phyloP scores from a whole-genome alignment of 2,329 filamentous ascomycete genomes.

The Nannizziopsis barbatae region DNA sequence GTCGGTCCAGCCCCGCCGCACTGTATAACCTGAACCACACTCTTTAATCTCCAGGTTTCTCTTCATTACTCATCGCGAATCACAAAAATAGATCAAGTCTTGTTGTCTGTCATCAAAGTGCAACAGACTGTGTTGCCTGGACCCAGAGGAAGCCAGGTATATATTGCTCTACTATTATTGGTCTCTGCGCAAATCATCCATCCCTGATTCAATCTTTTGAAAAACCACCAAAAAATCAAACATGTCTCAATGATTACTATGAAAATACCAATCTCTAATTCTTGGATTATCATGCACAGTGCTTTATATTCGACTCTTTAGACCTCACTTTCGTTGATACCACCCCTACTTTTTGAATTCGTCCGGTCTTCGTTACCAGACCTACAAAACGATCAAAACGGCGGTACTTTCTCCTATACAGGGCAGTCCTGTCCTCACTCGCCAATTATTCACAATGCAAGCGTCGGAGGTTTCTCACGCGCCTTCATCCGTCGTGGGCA shows the following conservation, averaged over 20 bases:
- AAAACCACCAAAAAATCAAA: neutral
- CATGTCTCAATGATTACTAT: neutral
- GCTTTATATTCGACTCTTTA: neutral
- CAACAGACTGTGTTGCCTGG: neutral
- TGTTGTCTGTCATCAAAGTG: neutral
- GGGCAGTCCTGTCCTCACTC: slow-evolving; percentile 74
- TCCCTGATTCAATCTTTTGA: neutral
- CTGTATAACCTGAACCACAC: neutral
- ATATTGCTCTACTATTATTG: neutral
- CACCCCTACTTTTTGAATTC: neutral
- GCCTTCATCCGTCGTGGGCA: slow-evolving; percentile 43
- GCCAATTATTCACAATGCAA: slow-evolving; percentile 84
- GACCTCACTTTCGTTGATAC: neutral
- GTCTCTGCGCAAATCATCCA: neutral
- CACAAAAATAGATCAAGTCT: neutral
- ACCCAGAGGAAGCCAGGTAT: neutral
- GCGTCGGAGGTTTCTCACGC: slow-evolving; percentile 58
- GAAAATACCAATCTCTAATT: neutral
- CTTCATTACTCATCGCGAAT: neutral
- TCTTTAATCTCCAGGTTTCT: neutral
- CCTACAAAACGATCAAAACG: slow-evolving; percentile 12
- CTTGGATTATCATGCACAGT: neutral
- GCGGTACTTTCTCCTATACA: slow-evolving; percentile 52
- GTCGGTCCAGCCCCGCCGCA: neutral
- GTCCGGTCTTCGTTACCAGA: slow-evolving; percentile 7